Evolutionary conservation across 352 stramenopile species (phyloP).

Genomic region (Phytophthora megakarya): DNA sequence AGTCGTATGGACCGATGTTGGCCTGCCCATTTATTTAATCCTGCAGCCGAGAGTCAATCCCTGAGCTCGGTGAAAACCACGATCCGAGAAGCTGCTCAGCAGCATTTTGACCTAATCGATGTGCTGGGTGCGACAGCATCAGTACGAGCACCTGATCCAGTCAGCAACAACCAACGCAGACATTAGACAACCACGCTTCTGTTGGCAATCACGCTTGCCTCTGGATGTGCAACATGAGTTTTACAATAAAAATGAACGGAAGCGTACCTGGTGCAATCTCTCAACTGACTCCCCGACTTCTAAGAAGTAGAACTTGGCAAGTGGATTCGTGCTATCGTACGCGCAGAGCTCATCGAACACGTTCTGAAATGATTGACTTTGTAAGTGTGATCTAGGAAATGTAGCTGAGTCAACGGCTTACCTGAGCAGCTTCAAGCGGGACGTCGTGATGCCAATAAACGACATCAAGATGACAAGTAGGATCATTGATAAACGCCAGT

Average conservation of each 20-base stretch:
- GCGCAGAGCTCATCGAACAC: constrained; percentile 53
- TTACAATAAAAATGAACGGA: constrained; percentile 32
- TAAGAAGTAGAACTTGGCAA: constrained; percentile 54
- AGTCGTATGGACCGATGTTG: constrained; percentile 21
- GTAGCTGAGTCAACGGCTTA: background rate
- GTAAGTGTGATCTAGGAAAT: background rate
- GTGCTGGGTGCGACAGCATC: constrained; percentile 52
- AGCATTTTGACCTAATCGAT: constrained; percentile 52
- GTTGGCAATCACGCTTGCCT: constrained; percentile 2
- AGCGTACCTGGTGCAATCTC: constrained; percentile 59
- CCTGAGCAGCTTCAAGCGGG: constrained; percentile 44
- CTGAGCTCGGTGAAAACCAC: constrained; percentile 39
- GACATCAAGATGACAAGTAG: constrained; percentile 44
- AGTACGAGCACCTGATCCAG: constrained; percentile 49
- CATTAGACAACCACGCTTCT: constrained; percentile 18
- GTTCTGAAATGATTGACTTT: constrained; percentile 19
- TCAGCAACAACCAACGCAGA: constrained; percentile 16
- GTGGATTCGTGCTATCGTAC: constrained; percentile 51
- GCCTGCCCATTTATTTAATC: constrained; percentile 45
- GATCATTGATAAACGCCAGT: constrained; percentile 35
- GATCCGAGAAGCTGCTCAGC: constrained; percentile 49
- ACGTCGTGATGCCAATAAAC: constrained; percentile 57
- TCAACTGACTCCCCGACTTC: constrained; percentile 53
- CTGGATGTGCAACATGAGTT: constrained; percentile 26
- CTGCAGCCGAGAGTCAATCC: constrained; percentile 34